A percentile compares a stretch with the other conserved stretches of the same genome.
Evolutionary conservation across 179 eudicot genomes (phyloP).

Genomic region (Drosera spatulata): DNA sequence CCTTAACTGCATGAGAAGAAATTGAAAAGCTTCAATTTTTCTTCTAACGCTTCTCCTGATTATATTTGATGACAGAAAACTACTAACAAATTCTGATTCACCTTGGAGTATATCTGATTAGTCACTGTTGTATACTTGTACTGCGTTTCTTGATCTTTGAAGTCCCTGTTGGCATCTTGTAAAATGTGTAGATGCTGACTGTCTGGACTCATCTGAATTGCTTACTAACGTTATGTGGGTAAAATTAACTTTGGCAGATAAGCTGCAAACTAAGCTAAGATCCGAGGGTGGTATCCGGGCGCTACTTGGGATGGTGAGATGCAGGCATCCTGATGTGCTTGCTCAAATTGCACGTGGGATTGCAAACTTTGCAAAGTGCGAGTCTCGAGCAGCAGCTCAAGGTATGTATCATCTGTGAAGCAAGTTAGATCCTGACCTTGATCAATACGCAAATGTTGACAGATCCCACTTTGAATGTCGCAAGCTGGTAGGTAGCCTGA

Average conservation of each 20-base stretch:
- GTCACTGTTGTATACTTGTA: background rate
- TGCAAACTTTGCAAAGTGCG: constrained; percentile 98
- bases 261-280: constrained; percentile 68
- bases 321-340: constrained; percentile 98
- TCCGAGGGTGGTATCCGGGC: constrained; percentile 97
- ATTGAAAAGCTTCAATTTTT: too few relatives aligned
- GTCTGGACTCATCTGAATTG: background rate
- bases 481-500: background rate
- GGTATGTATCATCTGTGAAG: constrained; percentile 35
- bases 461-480: background rate
- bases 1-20: too few relatives aligned
- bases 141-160: background rate
- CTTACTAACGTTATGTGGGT: background rate
- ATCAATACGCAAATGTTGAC: background rate
- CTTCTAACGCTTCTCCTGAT: background rate
- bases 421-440: background rate
- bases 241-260: constrained; percentile 34
- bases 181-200: background rate
- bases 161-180: background rate
- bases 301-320: constrained; percentile 89
- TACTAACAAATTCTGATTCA: background rate
- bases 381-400: constrained; percentile 74
- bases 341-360: constrained; percentile 98
- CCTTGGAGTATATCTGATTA: background rate
- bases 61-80: background rate